A percentile compares a stretch with the other conserved stretches of the same genome.
phyloP scores from a whole-genome alignment of 495 filamentous ascomycete genomes.

The Sabuloglossum arenarium region DNA sequence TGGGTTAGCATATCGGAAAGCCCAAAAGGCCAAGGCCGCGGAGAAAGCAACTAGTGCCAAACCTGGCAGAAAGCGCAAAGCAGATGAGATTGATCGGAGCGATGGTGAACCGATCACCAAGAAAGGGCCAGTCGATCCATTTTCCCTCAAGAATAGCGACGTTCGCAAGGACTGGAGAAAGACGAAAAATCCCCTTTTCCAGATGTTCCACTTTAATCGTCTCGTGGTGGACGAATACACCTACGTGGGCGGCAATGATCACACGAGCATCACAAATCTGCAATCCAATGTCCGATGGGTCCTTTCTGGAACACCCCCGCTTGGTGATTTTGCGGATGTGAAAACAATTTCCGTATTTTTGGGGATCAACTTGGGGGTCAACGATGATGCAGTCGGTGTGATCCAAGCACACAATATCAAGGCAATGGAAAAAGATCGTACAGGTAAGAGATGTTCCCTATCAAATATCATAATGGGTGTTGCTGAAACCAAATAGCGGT shows the following conservation, averaged over 20 bases:
- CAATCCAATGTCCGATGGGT: conserved; percentile 38
- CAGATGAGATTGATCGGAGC: neutral
- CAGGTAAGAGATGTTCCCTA: conserved; percentile 5
- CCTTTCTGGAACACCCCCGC: conserved; percentile 42
- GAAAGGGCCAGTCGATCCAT: neutral
- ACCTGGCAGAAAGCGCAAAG: neutral
- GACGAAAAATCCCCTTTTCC: conserved; percentile 23
- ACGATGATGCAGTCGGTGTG: conserved; percentile 14
- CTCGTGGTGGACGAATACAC: conserved; percentile 51
- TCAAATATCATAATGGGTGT: neutral
- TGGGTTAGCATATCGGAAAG: conserved; percentile 9
- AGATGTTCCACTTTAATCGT: conserved; percentile 39
- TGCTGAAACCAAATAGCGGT: conserved; percentile 14
- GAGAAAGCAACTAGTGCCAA: neutral
- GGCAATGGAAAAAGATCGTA: conserved; percentile 11
- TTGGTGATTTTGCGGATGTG: conserved; percentile 35
- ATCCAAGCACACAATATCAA: conserved; percentile 13
- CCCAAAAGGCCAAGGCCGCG: conserved; percentile 7
- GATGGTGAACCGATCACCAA: neutral
- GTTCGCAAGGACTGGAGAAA: conserved; percentile 2
- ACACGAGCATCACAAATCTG: conserved; percentile 16
- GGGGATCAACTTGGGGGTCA: conserved; percentile 23
- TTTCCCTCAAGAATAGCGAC: neutral
- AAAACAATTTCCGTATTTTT: conserved; percentile 34
- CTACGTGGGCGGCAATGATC: conserved; percentile 24